Percentiles rank a stretch among this genome's conserved stretches.
phyloP scores from a whole-genome alignment of 192 early-diverging fungal species.

The Coemansia guatemalensis region DNA sequence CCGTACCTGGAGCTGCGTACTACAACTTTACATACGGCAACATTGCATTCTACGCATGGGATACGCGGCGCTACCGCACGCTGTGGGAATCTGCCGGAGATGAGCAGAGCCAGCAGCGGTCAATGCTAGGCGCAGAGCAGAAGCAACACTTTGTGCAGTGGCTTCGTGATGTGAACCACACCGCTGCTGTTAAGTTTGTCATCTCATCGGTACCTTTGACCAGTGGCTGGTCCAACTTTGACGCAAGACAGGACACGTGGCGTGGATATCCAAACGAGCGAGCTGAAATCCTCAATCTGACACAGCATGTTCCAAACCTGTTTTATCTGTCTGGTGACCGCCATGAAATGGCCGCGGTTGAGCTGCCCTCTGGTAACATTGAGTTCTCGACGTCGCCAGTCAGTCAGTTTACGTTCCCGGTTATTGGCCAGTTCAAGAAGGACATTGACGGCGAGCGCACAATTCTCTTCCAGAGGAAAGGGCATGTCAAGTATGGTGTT shows the following conservation, averaged over 20 bases:
- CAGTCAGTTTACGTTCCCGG: conserved; percentile 53
- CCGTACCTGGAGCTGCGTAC: conserved; percentile 25
- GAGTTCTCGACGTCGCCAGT: conserved; percentile 55
- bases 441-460: conserved; percentile 37
- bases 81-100: conserved; percentile 18
- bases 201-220: conserved; percentile 52
- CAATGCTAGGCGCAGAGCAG: conserved; percentile 51
- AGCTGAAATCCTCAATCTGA: conserved; percentile 42
- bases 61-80: conserved; percentile 56
- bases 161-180: conserved; percentile 50
- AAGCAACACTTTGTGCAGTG: conserved; percentile 48
- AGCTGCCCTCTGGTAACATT: conserved; percentile 45
- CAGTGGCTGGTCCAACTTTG: conserved; percentile 42
- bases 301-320: conserved; percentile 38
- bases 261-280: conserved; percentile 54
- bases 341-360: conserved; percentile 53
- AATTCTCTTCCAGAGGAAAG: conserved; percentile 39
- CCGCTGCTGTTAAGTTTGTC: conserved; percentile 53
- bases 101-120: conserved; percentile 2
- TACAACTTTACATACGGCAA: conserved; percentile 53
- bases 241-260: conserved; percentile 54
- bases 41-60: conserved; percentile 53
- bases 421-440: conserved; percentile 32
- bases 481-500: conserved; percentile 54
- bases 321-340: conserved; percentile 56